A percentile compares a stretch with the other conserved stretches of the same genome.
Conservation (phyloP, 2,329 filamentous ascomycete genomes). For the Aureobasidium subglaciale region DNA sequence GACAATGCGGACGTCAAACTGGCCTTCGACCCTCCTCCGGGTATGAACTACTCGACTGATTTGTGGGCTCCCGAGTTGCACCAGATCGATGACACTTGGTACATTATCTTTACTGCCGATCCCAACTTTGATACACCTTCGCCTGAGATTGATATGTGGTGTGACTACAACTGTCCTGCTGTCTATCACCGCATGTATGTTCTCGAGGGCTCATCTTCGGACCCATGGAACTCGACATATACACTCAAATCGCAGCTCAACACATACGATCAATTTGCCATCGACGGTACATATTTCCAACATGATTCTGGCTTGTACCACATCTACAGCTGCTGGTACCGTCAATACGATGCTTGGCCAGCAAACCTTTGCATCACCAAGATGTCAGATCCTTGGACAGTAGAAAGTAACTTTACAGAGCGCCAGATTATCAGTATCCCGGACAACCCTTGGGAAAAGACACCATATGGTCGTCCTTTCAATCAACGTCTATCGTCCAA, state of each 20-base stretch:
- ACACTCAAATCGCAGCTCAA: conserved; percentile 41
- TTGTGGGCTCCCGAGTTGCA: conserved; percentile 48
- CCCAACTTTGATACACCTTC: conserved; percentile 40
- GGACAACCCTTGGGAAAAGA: conserved; percentile 45
- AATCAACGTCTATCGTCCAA: conserved; percentile 44
- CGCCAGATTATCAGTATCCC: conserved; percentile 42
- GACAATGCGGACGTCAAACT: conserved; percentile 37
- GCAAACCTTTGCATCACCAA: conserved; percentile 48
- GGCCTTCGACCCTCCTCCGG: conserved; percentile 36
- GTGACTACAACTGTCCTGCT: conserved; percentile 43
- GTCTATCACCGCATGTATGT: conserved; percentile 48
- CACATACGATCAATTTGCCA: conserved; percentile 48
- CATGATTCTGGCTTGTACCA: conserved; percentile 36
- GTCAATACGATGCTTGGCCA: conserved; percentile 43
- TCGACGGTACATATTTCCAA: conserved; percentile 48
- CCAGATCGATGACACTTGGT: conserved; percentile 41
- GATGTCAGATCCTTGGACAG: conserved; percentile 42
- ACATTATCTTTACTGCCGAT: conserved; percentile 48
- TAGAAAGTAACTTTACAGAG: conserved; percentile 39
- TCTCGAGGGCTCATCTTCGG: conserved; percentile 35
- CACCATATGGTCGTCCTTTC: conserved; percentile 40
- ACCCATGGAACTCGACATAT: conserved; percentile 42
- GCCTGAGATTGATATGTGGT: conserved; percentile 42
- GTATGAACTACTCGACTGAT: conserved; percentile 40
- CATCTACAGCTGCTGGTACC: conserved; percentile 37